These are phyloP conservation scores for Pochonia chlamydosporia DNA, from an alignment of 2,329 filamentous ascomycete species.

Conservation along the genomic window DNA sequence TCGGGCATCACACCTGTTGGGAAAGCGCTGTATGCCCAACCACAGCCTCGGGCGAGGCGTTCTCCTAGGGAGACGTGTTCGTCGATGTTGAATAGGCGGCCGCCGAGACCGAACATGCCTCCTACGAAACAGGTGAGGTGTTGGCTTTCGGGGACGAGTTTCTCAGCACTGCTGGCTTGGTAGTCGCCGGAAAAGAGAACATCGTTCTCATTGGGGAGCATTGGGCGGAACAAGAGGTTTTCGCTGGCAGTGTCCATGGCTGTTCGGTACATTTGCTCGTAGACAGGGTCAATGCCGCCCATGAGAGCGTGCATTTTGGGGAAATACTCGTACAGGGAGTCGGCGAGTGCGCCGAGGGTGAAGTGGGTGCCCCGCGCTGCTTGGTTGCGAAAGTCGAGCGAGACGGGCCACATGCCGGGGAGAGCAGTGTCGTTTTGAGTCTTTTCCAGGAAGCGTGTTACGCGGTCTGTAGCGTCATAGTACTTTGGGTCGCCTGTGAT, in stretches of 20 bases:
- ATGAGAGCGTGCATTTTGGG: slow-evolving; percentile 59
- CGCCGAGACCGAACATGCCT: slow-evolving; percentile 62
- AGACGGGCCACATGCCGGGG: slow-evolving; percentile 68
- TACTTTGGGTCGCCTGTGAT: slow-evolving; percentile 64
- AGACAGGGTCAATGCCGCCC: slow-evolving; percentile 53
- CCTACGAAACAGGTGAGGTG: slow-evolving; percentile 48
- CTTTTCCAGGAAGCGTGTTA: slow-evolving; percentile 60
- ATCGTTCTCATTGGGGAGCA: slow-evolving; percentile 54
- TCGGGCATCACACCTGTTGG: slow-evolving; percentile 56
- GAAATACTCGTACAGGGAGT: slow-evolving; percentile 55
- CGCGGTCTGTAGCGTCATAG: slow-evolving; percentile 66
- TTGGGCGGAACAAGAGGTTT: slow-evolving; percentile 64
- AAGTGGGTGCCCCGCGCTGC: slow-evolving; percentile 30
- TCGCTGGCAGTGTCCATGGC: slow-evolving; percentile 55
- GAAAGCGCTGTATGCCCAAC: slow-evolving; percentile 61
- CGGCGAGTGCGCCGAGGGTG: slow-evolving; percentile 44
- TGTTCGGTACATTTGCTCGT: slow-evolving; percentile 56
- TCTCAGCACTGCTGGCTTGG: slow-evolving; percentile 34
- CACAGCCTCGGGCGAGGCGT: slow-evolving; percentile 60
- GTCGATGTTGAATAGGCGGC: slow-evolving; percentile 53
- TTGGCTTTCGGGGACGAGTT: slow-evolving; percentile 1
- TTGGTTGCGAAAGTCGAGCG: slow-evolving; percentile 47
- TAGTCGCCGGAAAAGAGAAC: slow-evolving; percentile 54
- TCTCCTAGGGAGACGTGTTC: slow-evolving; percentile 57
- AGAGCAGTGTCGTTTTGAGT: slow-evolving; percentile 61